Evolutionary conservation across 345 rosid species (phyloP).

Genomic region (Acer saccharum): DNA sequence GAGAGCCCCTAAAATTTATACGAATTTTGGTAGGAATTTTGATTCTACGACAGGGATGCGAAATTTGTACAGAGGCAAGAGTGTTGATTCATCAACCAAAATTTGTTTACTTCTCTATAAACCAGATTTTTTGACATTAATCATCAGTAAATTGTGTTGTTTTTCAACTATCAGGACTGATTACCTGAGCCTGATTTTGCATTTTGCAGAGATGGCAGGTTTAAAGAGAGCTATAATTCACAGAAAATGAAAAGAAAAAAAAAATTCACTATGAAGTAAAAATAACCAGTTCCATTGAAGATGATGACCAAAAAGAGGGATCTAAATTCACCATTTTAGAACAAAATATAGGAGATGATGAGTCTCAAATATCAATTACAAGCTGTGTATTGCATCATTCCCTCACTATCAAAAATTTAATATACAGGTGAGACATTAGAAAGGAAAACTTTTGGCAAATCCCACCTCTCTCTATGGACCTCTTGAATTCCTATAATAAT

Average conservation of each 20-base stretch:
- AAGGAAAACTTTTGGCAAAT: slow-evolving; percentile 30
- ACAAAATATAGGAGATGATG: slow-evolving; percentile 1
- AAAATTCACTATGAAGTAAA: neutral
- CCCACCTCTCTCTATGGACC: slow-evolving; percentile 35
- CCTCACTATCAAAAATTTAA: slow-evolving; percentile 41
- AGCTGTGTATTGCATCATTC: slow-evolving; percentile 21
- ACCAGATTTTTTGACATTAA: neutral
- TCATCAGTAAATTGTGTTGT: too few species aligned
- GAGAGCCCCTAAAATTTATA: neutral
- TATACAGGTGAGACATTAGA: slow-evolving; percentile 46
- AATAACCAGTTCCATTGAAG: neutral
- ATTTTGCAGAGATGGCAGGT: neutral
- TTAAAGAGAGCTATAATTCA: neutral
- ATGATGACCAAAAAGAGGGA: slow-evolving; percentile 13
- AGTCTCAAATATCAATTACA: slow-evolving; percentile 33
- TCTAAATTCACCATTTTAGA: neutral
- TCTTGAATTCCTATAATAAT: slow-evolving; percentile 30
- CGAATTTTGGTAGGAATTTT: slow-evolving; percentile 6
- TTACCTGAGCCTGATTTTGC: too few species aligned
- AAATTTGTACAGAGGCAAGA: slow-evolving; percentile 7
- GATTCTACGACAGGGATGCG: neutral
- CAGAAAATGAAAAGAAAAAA: neutral
- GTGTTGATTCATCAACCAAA: neutral
- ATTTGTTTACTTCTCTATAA: neutral
- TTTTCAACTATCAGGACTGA: too few species aligned